Base-by-base conservation (phyloP, 2,329 filamentous ascomycete genomes). In the Fusarium scirpi region DNA sequence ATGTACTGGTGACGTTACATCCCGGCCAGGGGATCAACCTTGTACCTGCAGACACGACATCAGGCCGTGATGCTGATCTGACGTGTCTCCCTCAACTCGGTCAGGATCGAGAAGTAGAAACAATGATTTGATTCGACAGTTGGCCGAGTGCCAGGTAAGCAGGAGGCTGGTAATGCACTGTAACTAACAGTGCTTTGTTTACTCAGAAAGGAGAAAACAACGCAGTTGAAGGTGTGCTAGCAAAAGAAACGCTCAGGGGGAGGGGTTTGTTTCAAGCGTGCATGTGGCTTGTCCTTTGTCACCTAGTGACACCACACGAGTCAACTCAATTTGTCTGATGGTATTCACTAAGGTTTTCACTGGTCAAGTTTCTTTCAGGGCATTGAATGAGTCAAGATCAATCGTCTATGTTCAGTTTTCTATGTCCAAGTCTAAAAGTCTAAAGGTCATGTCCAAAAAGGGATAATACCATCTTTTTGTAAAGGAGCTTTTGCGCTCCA, bases 21-120 rank as follows among this genome's bases (percentile, higher is more conserved):
- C 60, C 64, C 48, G 44, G n/a, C 38, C 58, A 67, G 63, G 58
- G 59, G 27, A 43, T 65, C 38, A 59, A 57, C 58, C 68, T 58
- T 55, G 58, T 68, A 67, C 49, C 46, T 51, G 45, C 40, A 53
- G 67, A 46, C 53, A 63, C 52, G n/a, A 52, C 65, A 55, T 51
- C 47, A 58, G 32, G 48, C 34, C 30, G 47, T 60, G 60, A 72
- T 73, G 62, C 57, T 48, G 11, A 34, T 62, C 71, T 73, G 71
- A 73, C 71, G 71, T 73, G 71, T 60, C 38, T 48, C 24, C 49
- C 12, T 59, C 30, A 29, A 32, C n/a, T 65, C 32, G 24, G 24
- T 32, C 44, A 41, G n/a, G 18, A 15, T 41, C 25, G 27, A 38
- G n/a, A 29, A 49, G 24, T 8, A 18, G 24, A 30, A 25, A 18